Conservation (phyloP, 208 protist species). For the Leishmania aethiopica region DNA sequence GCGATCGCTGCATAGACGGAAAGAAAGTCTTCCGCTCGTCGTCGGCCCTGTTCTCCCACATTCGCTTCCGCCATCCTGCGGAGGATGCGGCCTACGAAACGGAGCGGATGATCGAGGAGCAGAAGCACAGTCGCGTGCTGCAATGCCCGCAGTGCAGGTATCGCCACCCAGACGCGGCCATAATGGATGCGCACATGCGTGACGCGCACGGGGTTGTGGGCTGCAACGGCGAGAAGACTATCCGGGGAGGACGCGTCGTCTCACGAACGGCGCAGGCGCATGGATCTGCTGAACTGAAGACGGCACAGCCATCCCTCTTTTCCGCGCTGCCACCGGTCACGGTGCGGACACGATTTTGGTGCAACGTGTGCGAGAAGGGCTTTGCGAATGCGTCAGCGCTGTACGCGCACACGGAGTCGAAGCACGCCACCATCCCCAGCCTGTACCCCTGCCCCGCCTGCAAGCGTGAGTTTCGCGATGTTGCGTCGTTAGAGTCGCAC, state of each 20-base stretch:
- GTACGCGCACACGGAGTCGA: conserved; percentile 55
- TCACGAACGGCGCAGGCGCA: neutral
- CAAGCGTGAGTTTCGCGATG: conserved; percentile 72
- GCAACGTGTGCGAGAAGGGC: conserved; percentile 74
- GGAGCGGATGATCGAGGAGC: conserved; percentile 62
- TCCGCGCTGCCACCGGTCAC: conserved; percentile 16
- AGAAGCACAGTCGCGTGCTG: conserved; percentile 28
- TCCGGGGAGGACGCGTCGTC: neutral
- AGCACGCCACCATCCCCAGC: conserved; percentile 56
- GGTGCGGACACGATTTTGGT: conserved; percentile 71
- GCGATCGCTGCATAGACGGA: conserved; percentile 60
- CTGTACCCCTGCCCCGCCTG: conserved; percentile 80
- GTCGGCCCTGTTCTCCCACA: conserved; percentile 84
- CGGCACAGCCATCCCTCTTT: neutral
- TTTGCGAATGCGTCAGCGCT: conserved; percentile 59
- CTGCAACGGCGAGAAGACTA: neutral
- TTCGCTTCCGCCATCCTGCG: conserved; percentile 80
- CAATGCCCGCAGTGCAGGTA: conserved; percentile 58
- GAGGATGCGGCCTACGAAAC: conserved; percentile 80
- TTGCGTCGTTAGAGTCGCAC: conserved; percentile 70
- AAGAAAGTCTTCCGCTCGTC: conserved; percentile 69
- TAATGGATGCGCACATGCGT: conserved; percentile 49
- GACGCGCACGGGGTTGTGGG: conserved; percentile 37
- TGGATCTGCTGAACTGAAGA: neutral
- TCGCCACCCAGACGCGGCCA: conserved; percentile 32